Base-by-base conservation (phyloP, 352 stramenopile species). In the Peronospora farinosa region DNA sequence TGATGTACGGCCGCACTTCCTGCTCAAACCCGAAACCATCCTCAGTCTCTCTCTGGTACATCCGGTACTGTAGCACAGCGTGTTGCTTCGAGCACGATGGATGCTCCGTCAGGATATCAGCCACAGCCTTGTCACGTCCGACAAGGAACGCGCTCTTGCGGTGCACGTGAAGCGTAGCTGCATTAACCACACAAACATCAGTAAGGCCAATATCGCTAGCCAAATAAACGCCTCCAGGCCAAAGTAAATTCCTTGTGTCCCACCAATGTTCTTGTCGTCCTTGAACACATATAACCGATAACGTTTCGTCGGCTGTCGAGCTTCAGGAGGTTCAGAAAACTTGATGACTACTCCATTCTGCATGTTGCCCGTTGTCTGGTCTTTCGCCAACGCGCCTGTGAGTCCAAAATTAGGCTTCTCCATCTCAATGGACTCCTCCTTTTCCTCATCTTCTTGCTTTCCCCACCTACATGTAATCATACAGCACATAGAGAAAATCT, bases 281-380 rank as follows among this genome's bases (percentile, higher is more conserved):
- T 98, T 97, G 69, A 98, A 99, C 30, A 98, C 95, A 69, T 99
- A 99, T 3, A 99, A 67, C 12, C 95, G 79, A 85, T 95, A 99
- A 51, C 87, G 76, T 16, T 88, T 88, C 38, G 85, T 82, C 7
- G 96, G 96, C 37, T 83, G 69, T 7, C 89, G 68, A 9, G 96
- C 95, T 60, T 99, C 96, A 0, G 89, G 74, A 2, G 96, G 96
- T 84, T 99, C 96, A 12, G 86, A 94, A 76, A 93, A 99, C 72
- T 98, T 99, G 27, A 99, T 79, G 23, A 98, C 74, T 0, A 99
- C 82, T 25, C 96, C 96, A 46, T 98, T 98, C 73, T 96, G 91
- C 40, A 95, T 69, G 65, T 98, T 98, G 7, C 96, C 96, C 21
- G 88, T 98, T 31, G 71, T 45, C n/a, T 78, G 76, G 69, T 99